Base-by-base conservation (phyloP, 1,139 yeast genomes). In the Geotrichum fermentans region DNA sequence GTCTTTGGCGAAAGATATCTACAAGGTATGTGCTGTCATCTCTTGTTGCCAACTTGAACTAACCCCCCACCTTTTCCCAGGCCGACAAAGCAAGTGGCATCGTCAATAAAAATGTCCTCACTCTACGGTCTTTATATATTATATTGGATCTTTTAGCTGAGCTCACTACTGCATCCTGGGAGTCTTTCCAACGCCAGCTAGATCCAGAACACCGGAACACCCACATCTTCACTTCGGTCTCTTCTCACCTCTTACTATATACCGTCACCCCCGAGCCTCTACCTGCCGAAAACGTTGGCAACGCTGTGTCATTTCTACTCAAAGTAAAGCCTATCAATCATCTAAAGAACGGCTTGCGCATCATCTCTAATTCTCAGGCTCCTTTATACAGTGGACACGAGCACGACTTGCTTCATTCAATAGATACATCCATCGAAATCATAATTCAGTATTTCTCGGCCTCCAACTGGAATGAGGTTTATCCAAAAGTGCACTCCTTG, bases 361-460 rank as follows among this genome's bases (percentile, higher is more conserved):
- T 42, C 26, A 40, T 50, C 2, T 47, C 49, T 4, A 44, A 52
- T 16, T 20, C 44, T 22, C 24, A 41, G 7, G 17, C 32, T 8
- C 29, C 28, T 20, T 18, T 21, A 4, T 26, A 20, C 3, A 14
- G 38, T 11, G 20, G 34, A 3, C 45, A 43, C n/a, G 40, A 42
- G 8, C 45, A 46, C 8, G 51, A 59, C 8, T 43, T 60, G 5
- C 36, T 67, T 45, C 63, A 64, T 39, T 73, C 74, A 38, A 75
- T 79, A 40, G 83, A 79, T 57, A 55, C 60, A 14, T 69, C 72
- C 63, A 62, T 78, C 60, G 74, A 74, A 60, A 57, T 70, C 4
- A 62, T 77, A 2, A 61, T 79, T 34, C 69, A 78, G 43, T 81
- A 70, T 58, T 58, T 82, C 14, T 75, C 82, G 1, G 75, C 81